A percentile compares a stretch with the other conserved stretches of the same genome.
These are phyloP conservation scores for Endotrypanum monterogeii DNA, from an alignment of 208 protist species.

Conservation along the genomic window DNA sequence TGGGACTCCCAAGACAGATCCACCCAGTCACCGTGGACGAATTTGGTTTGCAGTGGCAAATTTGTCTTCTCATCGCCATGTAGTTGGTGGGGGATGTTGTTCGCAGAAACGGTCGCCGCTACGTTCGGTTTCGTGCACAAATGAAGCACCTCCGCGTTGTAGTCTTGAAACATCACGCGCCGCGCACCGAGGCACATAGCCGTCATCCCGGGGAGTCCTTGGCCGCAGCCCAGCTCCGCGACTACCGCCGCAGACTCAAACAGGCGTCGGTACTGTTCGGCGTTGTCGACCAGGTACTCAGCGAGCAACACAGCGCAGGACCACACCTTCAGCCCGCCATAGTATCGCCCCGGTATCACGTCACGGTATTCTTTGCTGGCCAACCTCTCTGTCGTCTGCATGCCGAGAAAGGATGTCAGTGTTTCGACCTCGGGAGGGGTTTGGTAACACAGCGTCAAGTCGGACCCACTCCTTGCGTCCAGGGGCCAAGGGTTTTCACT, in stretches of 20 bases:
- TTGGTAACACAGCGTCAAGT: conserved; percentile 47
- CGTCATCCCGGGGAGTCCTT: conserved; percentile 69
- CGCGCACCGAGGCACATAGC: conserved; percentile 65
- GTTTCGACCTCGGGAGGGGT: conserved; percentile 37
- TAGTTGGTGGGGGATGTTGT: background rate
- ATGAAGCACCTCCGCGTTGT: conserved; percentile 84
- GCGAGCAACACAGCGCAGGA: conserved; percentile 77
- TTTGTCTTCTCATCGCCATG: background rate
- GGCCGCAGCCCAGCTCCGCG: conserved; percentile 82
- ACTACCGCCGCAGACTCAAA: conserved; percentile 30
- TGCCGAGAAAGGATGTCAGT: conserved; percentile 32
- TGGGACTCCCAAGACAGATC: conserved; percentile 40
- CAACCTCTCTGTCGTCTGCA: background rate
- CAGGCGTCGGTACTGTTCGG: conserved; percentile 24
- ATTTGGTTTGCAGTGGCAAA: conserved; percentile 41
- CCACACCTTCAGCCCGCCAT: conserved; percentile 90
- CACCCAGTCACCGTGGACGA: conserved; percentile 83
- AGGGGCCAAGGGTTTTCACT: background rate
- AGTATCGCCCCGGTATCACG: conserved; percentile 86
- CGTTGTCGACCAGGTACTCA: conserved; percentile 56
- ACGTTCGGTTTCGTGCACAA: conserved; percentile 81
- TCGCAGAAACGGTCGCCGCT: conserved; percentile 42
- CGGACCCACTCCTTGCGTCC: background rate
- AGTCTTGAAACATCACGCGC: conserved; percentile 77
- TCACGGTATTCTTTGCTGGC: conserved; percentile 47